Evolutionary conservation across 331 rosid species (phyloP).

Genomic region (Pyrus hybrid): DNA sequence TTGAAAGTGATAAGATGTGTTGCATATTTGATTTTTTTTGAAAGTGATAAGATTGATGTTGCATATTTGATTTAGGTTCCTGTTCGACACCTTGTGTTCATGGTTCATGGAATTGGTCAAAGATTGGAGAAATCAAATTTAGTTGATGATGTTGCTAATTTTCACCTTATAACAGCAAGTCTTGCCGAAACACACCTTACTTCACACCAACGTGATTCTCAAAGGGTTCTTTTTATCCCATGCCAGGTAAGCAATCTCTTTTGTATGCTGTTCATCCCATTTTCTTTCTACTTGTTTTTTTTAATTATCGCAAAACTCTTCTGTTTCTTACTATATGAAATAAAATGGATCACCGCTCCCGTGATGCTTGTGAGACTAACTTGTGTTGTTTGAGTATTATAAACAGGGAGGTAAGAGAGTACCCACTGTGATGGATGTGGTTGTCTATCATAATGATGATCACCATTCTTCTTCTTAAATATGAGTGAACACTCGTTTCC

Average conservation of each 20-base stretch:
- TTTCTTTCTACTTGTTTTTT: not conserved
- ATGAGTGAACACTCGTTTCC: not conserved
- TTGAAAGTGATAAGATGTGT: not conserved
- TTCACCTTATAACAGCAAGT: constrained; percentile 73
- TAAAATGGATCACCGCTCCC: not conserved
- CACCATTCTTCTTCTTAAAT: not conserved
- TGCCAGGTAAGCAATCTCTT: constrained; percentile 64
- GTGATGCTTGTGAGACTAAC: not conserved
- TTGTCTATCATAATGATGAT: not conserved
- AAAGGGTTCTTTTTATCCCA: constrained; percentile 92
- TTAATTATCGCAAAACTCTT: not conserved
- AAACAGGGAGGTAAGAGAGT: not conserved
- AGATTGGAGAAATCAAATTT: constrained; percentile 96
- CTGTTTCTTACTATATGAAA: not conserved
- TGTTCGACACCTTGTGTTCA: constrained; percentile 93
- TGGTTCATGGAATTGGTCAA: constrained; percentile 99
- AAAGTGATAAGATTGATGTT: not conserved
- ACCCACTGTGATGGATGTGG: not conserved
- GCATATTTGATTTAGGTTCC: constrained; percentile 57
- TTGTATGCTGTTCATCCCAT: not conserved
- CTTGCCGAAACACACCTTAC: constrained; percentile 89
- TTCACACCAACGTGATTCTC: constrained; percentile 64
- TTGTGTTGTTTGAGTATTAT: not conserved
- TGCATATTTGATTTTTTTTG: constrained; percentile 6
- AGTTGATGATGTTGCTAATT: constrained; percentile 84